These are phyloP conservation scores for Cytospora piceae DNA, from an alignment of 2,329 filamentous ascomycete genomes.

Conservation along the genomic window DNA sequence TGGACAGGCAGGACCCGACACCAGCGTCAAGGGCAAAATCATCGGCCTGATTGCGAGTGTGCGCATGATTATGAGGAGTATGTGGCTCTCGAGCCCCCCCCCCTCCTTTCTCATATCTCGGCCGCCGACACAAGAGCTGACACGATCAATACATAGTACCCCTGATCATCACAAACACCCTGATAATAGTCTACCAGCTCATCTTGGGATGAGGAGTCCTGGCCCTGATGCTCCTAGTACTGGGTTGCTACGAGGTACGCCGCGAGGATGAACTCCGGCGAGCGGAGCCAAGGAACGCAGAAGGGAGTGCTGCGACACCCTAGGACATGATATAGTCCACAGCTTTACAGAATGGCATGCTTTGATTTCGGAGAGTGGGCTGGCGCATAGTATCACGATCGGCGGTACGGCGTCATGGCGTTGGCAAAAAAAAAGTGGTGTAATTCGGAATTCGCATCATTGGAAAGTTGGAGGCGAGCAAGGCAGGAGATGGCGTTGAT, in stretches of 20 bases:
- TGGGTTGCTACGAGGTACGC: slow-evolving; percentile 1
- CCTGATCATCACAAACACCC: slow-evolving; percentile 78
- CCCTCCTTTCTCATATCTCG: neutral
- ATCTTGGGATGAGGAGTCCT: slow-evolving; percentile 64
- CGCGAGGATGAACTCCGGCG: neutral
- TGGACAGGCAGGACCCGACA: slow-evolving; percentile 66
- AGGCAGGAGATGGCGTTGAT: neutral
- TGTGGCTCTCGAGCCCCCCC: slow-evolving; percentile 42
- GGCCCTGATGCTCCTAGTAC: neutral
- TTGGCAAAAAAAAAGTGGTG: slow-evolving; percentile 3
- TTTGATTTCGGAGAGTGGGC: neutral
- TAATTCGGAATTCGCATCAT: neutral
- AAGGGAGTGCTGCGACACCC: neutral
- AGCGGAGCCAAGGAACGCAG: neutral
- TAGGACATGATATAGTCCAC: neutral
- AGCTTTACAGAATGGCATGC: neutral
- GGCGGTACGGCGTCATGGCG: slow-evolving; percentile 20
- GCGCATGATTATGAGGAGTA: slow-evolving; percentile 91
- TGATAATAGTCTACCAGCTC: slow-evolving; percentile 83
- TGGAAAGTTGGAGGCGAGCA: neutral
- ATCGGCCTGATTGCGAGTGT: slow-evolving; percentile 91
- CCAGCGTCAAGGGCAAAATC: slow-evolving; percentile 82
- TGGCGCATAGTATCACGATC: neutral
- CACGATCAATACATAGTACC: slow-evolving; percentile 62
- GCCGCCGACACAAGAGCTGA: slow-evolving; percentile 13